A percentile compares a stretch with the other conserved stretches of the same genome.
These are phyloP conservation scores for Heliosperma pusillum DNA, from an alignment of 148 eudicot species.

Conservation along the genomic window DNA sequence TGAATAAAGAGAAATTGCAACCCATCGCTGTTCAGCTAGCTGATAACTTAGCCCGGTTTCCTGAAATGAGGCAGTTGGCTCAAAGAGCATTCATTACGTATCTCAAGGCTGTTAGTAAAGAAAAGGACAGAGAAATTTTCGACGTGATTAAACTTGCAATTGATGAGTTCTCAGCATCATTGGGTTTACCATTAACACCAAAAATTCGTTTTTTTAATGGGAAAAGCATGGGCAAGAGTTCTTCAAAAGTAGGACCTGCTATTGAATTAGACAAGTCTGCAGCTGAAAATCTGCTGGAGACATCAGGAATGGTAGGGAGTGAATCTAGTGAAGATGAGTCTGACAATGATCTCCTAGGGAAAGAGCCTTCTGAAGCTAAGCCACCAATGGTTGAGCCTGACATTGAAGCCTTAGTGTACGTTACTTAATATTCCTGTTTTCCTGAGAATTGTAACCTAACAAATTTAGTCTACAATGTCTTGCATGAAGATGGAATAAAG, in stretches of 20 bases:
- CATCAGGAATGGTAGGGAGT: slow-evolving; percentile 15
- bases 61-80: slow-evolving; percentile 59
- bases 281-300: slow-evolving; percentile 31
- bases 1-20: slow-evolving; percentile 55
- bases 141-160: slow-evolving; percentile 69
- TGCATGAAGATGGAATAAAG: not conserved
- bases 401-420: slow-evolving; percentile 47
- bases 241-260: slow-evolving; percentile 27
- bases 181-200: slow-evolving; percentile 91
- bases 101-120: slow-evolving; percentile 57
- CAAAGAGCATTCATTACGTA: slow-evolving; percentile 83
- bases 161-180: slow-evolving; percentile 75
- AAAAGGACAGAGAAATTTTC: slow-evolving; percentile 77
- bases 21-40: slow-evolving; percentile 65
- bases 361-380: slow-evolving; percentile 30
- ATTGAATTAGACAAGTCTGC: slow-evolving; percentile 33
- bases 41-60: slow-evolving; percentile 59
- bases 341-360: slow-evolving; percentile 36
- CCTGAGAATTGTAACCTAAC: not conserved
- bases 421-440: slow-evolving; percentile 8
- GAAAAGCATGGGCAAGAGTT: slow-evolving; percentile 39
- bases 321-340: slow-evolving; percentile 24
- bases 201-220: slow-evolving; percentile 58
- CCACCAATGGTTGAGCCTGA: slow-evolving; percentile 42
- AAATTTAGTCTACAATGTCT: not conserved